phyloP scores from a whole-genome alignment of 1,284 basidiomycete genomes.

The Leccinum fallax region DNA sequence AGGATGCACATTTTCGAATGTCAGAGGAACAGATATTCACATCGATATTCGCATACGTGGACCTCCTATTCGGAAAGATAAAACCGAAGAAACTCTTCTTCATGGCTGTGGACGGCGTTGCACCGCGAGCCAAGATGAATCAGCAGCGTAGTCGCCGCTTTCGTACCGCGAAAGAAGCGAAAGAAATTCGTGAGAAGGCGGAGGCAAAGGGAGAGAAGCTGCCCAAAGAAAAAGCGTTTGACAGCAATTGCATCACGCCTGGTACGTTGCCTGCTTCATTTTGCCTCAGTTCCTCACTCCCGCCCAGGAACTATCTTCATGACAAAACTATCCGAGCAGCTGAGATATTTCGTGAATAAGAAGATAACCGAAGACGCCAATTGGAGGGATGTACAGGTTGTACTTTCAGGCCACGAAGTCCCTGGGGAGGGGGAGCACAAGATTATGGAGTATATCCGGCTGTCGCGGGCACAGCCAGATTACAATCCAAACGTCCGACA shows the following conservation, averaged over 20 bases:
- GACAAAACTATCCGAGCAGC: slow-evolving; percentile 86
- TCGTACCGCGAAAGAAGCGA: slow-evolving; percentile 92
- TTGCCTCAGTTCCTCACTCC: neutral
- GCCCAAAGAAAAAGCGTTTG: slow-evolving; percentile 93
- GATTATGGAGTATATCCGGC: slow-evolving; percentile 99
- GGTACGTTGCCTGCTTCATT: slow-evolving; percentile 51
- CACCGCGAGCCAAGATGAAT: slow-evolving; percentile 99
- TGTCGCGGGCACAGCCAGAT: slow-evolving; percentile 91
- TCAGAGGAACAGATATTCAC: slow-evolving; percentile 98
- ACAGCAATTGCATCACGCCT: slow-evolving; percentile 99
- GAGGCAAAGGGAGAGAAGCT: slow-evolving; percentile 87
- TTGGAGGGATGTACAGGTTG: slow-evolving; percentile 91
- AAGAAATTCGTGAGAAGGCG: slow-evolving; percentile 86
- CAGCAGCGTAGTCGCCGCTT: slow-evolving; percentile 96
- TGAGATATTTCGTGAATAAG: slow-evolving; percentile 97
- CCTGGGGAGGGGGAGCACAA: slow-evolving; percentile 99
- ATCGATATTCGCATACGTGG: slow-evolving; percentile 95
- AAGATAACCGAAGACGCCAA: slow-evolving; percentile 95
- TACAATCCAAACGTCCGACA: slow-evolving; percentile 95
- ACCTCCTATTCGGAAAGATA: slow-evolving; percentile 96
- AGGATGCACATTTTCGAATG: slow-evolving; percentile 92
- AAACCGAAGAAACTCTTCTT: slow-evolving; percentile 97
- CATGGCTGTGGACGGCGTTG: slow-evolving; percentile 98
- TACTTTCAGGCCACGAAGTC: slow-evolving; percentile 97
- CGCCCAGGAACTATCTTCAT: slow-evolving; percentile 89